Evolutionary conservation across 768 basidiomycete species (phyloP).

Genomic region (Lentinula guzmanii): DNA sequence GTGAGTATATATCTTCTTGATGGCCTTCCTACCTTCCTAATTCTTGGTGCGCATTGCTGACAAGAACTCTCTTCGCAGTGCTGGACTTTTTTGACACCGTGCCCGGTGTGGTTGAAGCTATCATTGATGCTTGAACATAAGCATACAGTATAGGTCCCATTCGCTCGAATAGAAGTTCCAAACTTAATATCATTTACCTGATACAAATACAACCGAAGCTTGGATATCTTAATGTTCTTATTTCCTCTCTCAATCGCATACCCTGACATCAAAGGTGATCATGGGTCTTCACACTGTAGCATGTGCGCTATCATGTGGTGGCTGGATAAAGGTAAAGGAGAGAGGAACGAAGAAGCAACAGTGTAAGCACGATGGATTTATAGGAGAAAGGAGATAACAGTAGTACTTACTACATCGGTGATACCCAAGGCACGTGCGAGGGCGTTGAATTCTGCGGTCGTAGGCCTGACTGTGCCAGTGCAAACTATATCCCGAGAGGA

Average conservation of each 20-base stretch:
- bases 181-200: neutral
- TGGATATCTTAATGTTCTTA: neutral
- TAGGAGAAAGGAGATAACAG: neutral
- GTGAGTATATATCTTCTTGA: constrained; percentile 21
- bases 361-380: neutral
- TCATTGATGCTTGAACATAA: constrained; percentile 17
- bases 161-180: neutral
- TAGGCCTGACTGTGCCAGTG: constrained; percentile 35
- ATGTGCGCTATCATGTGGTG: constrained; percentile 22
- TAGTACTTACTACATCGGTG: constrained; percentile 22
- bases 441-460: constrained; percentile 39
- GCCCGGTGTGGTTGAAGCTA: constrained; percentile 40
- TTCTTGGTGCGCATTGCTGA: neutral
- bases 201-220: neutral
- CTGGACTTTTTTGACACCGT: constrained; percentile 42
- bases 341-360: neutral
- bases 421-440: constrained; percentile 41
- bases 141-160: neutral
- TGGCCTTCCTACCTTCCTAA: neutral
- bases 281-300: constrained; percentile 10
- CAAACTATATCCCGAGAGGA: constrained; percentile 32
- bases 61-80: constrained; percentile 21
- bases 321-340: constrained; percentile 8
- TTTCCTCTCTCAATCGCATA: neutral
- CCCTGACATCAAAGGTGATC: too few relatives aligned